Base-by-base conservation (phyloP, 1,284 basidiomycete genomes). In the Boletellus dicymbophilus region DNA sequence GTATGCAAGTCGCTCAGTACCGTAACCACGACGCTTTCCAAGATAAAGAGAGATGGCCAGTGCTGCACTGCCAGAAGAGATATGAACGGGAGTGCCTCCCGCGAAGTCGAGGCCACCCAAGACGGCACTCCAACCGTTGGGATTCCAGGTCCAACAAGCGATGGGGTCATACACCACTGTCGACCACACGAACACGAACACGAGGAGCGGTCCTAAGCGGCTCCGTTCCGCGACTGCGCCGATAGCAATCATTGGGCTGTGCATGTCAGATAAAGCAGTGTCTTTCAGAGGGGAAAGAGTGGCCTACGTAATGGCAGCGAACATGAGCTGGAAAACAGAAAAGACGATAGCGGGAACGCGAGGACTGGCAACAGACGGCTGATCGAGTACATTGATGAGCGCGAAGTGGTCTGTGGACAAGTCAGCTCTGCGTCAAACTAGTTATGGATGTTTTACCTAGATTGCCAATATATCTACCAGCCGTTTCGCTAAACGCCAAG, bases 81-180 rank as follows among this genome's bases (percentile, higher is more conserved):
- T 95, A 69, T 97, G 94, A 41, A 98, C 94, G 37, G 95, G 95
- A 13, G 93, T 94, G 55, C 95, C 95, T 41, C 95, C 95, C n/a
- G 95, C 95, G 57, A 94, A 95, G 69, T 95, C 93, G 58, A 94
- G 87, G 36, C 88, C 90, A 10, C 93, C 93, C 44, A 93, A 72
- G 23, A 78, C 58, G 66, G 76, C 84, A 2, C 85, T 85, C 95
- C 95, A 98, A 22, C 95, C 95, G 50, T 85, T 83, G 37, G 82
- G 54, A 70, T 93, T 95, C 94, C 95, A 98, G 1, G 94, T 94
- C 95, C 95, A 96, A 73, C 86, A 90, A 0, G 93, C 93, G 59
- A 95, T 90, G 9, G 93, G 92, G 64, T 93, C 90, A 72, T 98
- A 98, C 28, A 97, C 95, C 54, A 98, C 71, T 4, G 95, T 98